Base-by-base conservation (phyloP, 2,329 filamentous ascomycete genomes). In the Elsinoe fawcettii region DNA sequence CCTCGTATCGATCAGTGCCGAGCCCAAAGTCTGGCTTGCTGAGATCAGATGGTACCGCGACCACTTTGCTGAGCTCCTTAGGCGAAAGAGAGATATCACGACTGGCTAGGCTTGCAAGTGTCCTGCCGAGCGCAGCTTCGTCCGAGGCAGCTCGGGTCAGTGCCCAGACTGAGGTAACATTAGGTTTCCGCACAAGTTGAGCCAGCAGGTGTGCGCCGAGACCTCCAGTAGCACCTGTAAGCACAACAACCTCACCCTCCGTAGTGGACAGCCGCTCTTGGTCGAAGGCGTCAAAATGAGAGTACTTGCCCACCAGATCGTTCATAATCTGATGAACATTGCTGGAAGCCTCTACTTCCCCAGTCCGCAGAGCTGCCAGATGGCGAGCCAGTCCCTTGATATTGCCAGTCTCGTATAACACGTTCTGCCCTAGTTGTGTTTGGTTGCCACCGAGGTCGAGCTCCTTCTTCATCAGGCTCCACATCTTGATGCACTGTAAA, bases 151-250 rank as follows among this genome's bases (percentile, higher is more conserved):
- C 77, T 30, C 80, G 74, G 4, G 81, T 75, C 1, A 82, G 72
- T 56, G 76, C 77, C 70, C 79, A 81, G 1, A 83, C 69, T 5
- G 69, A 70, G 3, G 64, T 57, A 5, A 73, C 67, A 30, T 65
- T 59, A 7, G 64, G 56, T 1, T 63, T 63, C 8, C 41, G 58
- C 20, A 69, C 64, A 4, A 74, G 61, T 32, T 72, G 67, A 1
- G 68, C 62, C 1, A 82, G 73, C 1, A 85, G 71, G 61, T 85
- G 82, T 0, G 80, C 75, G 1, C 85, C 85, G 0, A 87, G 73
- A 1, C 83, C 84, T 1, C 85, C 85, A 0, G 85, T 87, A 0
- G 79, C 78, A 1, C 85, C 85, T 0, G 84, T 87, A 2, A 87
- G 60, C 30, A 66, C 39, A 1, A 83, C 68, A 30, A 67, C 64